A percentile compares a stretch with the other conserved stretches of the same genome.
phyloP scores from a whole-genome alignment of 2,329 filamentous ascomycete species.

The Blumeriella jaapii region DNA sequence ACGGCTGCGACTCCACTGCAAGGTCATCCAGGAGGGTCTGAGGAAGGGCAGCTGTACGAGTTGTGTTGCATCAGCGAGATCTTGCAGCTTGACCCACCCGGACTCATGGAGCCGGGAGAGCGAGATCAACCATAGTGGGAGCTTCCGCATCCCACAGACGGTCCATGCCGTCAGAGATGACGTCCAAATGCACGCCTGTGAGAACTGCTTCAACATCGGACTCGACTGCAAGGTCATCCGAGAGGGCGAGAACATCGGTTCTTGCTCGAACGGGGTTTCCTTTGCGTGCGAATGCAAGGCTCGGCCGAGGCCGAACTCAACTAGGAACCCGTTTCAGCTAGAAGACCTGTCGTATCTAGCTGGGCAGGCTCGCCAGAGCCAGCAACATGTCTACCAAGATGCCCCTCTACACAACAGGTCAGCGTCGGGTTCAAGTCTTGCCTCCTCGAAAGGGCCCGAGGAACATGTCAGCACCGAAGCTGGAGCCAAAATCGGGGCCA shows the following conservation, averaged over 20 bases:
- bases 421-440: constrained; percentile 14
- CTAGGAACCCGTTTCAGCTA: too few species aligned
- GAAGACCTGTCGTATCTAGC: too few species aligned
- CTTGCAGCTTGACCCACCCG: constrained; percentile 42
- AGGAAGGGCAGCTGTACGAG: constrained; percentile 50
- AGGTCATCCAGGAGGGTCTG: constrained; percentile 46
- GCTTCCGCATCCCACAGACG: constrained; percentile 1
- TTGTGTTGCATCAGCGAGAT: constrained; percentile 46
- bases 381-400: too few species aligned
- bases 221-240: constrained; percentile 15
- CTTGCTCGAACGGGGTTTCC: constrained; percentile 17
- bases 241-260: constrained; percentile 9
- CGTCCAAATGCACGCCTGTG: constrained; percentile 11
- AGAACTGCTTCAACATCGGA: constrained; percentile 14
- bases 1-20: constrained; percentile 44
- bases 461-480: constrained; percentile 40
- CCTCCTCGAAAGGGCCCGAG: constrained; percentile 34
- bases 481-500: constrained; percentile 53
- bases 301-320: neutral
- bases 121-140: constrained; percentile 2
- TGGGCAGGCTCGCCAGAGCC: too few species aligned
- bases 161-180: constrained; percentile 6
- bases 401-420: too few species aligned
- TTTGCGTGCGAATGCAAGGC: constrained; percentile 14
- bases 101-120: neutral